phyloP scores from a whole-genome alignment of 768 basidiomycete species.

The Paxillus involutus region DNA sequence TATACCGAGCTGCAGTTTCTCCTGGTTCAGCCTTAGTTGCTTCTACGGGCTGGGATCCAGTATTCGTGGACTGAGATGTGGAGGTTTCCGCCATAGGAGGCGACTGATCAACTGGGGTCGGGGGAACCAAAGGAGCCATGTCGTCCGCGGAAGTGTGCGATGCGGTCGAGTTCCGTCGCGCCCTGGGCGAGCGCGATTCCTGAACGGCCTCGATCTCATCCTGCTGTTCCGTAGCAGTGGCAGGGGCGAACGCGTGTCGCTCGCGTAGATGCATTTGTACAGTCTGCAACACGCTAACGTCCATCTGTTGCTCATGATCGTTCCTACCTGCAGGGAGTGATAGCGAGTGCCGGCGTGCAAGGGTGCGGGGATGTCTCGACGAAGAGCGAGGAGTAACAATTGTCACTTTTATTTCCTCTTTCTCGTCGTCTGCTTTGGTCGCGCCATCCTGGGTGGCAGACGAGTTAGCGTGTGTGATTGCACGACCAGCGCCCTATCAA shows the following conservation, averaged over 20 bases:
- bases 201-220: slow-evolving; percentile 13
- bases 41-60: slow-evolving; percentile 20
- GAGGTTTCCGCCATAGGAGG: background rate
- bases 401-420: slow-evolving; percentile 44
- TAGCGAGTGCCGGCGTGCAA: slow-evolving; percentile 60
- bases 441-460: slow-evolving; percentile 54
- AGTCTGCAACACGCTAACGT: slow-evolving; percentile 55
- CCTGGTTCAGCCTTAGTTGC: slow-evolving; percentile 22
- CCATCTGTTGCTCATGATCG: slow-evolving; percentile 36
- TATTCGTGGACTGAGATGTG: background rate
- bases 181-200: slow-evolving; percentile 30
- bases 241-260: slow-evolving; percentile 53
- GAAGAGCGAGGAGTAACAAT: slow-evolving; percentile 30
- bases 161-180: slow-evolving; percentile 53
- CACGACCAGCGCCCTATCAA: slow-evolving; percentile 62
- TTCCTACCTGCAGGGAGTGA: slow-evolving; percentile 44
- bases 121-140: slow-evolving; percentile 17
- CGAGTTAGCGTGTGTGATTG: slow-evolving; percentile 71
- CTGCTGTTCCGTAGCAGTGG: slow-evolving; percentile 15
- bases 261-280: slow-evolving; percentile 65
- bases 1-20: slow-evolving; percentile 41
- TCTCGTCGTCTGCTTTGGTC: slow-evolving; percentile 53
- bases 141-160: slow-evolving; percentile 25
- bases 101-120: slow-evolving; percentile 10
- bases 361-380: slow-evolving; percentile 40